Evolutionary conservation across 2,329 filamentous ascomycete species (phyloP).

Genomic region (Mollisia scopiformis): DNA sequence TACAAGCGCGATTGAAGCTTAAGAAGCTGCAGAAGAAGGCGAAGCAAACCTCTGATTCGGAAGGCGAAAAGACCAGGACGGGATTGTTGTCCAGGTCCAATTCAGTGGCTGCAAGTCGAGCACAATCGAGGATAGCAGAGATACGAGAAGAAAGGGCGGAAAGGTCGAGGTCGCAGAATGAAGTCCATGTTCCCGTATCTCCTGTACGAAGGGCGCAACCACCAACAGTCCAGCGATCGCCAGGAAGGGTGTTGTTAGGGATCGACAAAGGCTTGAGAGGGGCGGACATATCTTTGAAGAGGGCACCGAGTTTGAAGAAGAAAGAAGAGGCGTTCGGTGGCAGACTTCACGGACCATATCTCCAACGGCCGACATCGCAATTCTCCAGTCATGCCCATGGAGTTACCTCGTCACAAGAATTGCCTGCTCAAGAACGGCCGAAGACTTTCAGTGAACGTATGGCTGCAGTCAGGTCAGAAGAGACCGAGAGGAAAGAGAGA

Average conservation of each 20-base stretch:
- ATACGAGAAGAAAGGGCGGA: slow-evolving; percentile 28
- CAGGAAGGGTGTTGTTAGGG: slow-evolving; percentile 77
- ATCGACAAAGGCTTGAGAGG: slow-evolving; percentile 88
- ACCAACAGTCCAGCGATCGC: slow-evolving; percentile 66
- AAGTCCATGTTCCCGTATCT: slow-evolving; percentile 75
- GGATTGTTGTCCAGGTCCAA: slow-evolving; percentile 24
- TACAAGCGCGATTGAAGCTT: slow-evolving; percentile 83
- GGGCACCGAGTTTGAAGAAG: slow-evolving; percentile 58
- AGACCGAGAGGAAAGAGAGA: slow-evolving; percentile 52
- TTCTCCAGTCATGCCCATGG: slow-evolving; percentile 21
- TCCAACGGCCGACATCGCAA: slow-evolving; percentile 46
- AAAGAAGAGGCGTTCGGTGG: slow-evolving; percentile 33
- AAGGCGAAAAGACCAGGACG: slow-evolving; percentile 22
- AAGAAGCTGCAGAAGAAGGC: slow-evolving; percentile 79
- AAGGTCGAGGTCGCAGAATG: slow-evolving; percentile 38
- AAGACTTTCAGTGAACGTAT: slow-evolving; percentile 82
- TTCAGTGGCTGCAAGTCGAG: slow-evolving; percentile 30
- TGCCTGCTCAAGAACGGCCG: slow-evolving; percentile 45
- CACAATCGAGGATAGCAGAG: slow-evolving; percentile 31
- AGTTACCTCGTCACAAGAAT: slow-evolving; percentile 18
- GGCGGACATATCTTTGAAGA: slow-evolving; percentile 81
- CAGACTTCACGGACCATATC: slow-evolving; percentile 42
- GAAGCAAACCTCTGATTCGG: slow-evolving; percentile 35
- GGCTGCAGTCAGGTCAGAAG: slow-evolving; percentile 66
- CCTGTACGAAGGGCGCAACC: slow-evolving; percentile 65